A percentile compares a stretch with the other conserved stretches of the same genome.
phyloP scores from a whole-genome alignment of 306 rosid species.

The Medicago lupulina region DNA sequence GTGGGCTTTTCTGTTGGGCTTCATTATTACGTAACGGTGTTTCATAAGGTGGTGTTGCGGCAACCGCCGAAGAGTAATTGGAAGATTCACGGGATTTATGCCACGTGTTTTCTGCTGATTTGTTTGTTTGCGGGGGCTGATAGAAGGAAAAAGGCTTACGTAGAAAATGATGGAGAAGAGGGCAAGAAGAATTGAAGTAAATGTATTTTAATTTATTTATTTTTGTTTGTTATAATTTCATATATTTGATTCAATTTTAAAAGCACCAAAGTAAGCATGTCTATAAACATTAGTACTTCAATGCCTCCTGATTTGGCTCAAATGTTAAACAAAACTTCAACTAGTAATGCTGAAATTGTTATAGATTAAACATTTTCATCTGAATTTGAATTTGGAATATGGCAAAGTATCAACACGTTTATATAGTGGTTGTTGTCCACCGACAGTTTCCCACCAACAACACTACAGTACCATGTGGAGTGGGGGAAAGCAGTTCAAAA shows the following conservation, averaged over 20 bases:
- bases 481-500: not conserved
- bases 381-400: no score
- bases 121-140: constrained; percentile 62
- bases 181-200: constrained; percentile 61
- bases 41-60: constrained; percentile 70
- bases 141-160: constrained; percentile 77
- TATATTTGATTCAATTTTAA: constrained; percentile 13
- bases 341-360: no score
- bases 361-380: no score
- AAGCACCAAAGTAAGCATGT: not conserved
- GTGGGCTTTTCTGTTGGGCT: constrained; percentile 78
- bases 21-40: constrained; percentile 88
- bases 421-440: not conserved
- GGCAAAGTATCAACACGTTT: no score
- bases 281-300: constrained; percentile 7
- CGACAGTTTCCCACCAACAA: not conserved
- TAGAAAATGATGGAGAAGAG: constrained; percentile 77
- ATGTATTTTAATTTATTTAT: not conserved
- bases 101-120: constrained; percentile 67
- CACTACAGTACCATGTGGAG: not conserved
- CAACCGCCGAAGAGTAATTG: constrained; percentile 86
- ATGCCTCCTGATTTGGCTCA: constrained; percentile 23
- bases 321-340: no score
- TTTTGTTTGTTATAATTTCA: not conserved
- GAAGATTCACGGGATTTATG: constrained; percentile 85